Evolutionary conservation across 176 grass and related monocot genomes (phyloP), one percentile per base, ranked within the genome.

Genomic region (Thinopyrum elongatum): DNA sequence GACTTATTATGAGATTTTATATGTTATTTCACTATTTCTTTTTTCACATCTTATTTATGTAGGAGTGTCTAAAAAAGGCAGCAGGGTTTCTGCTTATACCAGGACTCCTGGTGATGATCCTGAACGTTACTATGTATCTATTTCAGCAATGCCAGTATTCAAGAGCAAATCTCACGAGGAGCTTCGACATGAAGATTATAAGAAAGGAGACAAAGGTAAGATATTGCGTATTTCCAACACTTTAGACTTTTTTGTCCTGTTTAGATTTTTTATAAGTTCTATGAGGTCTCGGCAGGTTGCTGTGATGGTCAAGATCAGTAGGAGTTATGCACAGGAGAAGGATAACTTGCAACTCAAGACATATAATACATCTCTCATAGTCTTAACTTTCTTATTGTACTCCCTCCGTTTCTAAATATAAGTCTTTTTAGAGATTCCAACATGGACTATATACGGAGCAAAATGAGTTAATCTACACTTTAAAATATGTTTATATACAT

Each of bases 91-190:
- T 67, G 30, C 73, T 57, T 70, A 82, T 57, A 36, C 80, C 65
- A 35, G 17, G 65, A 82, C 80, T 70, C 29, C 46, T 70, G 44
- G 51, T 70, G 46, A 10, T 38, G 36, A 70, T 55, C 21, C 12
- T 78, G 7, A 57, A 57, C 64, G 22, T 82, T 17, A 0, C 46
- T 53, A 7, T 36, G 1, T 26, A 64, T 90, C 89, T 22, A 90
- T 90, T 79, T 87, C 84, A 38, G 89, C 89, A 47, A 90, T 90
- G 84, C 65, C 65, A 21, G 26, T 53, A 57, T 83, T 87, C 77
- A 74, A 79, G 70, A 78, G 60, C 28, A 90, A 87, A 67, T 83
- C 80, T 16, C 89, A 87, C 58, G 89, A 90, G 74, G 89, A 90
- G 80, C 63, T 90, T 61, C 77, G 78, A 38, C 23, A 65, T 72